Conservation (phyloP, 805 yeast genomes). For the Candida silvatica region DNA sequence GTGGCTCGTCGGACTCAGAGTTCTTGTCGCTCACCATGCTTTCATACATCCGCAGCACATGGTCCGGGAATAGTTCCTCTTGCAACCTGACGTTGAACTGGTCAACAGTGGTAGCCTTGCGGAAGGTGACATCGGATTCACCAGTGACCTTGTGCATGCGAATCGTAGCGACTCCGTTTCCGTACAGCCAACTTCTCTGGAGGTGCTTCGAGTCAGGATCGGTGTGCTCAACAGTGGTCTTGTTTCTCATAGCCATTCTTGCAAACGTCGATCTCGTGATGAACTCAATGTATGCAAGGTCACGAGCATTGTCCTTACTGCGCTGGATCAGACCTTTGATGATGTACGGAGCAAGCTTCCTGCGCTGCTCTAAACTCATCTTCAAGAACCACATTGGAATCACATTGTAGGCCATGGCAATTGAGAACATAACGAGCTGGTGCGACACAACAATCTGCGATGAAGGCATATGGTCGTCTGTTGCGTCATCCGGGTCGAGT, state of each 20-base stretch:
- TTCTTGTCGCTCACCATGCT: too few species aligned
- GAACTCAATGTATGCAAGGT: slow-evolving; percentile 58
- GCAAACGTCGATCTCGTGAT: slow-evolving; percentile 59
- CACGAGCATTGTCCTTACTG: slow-evolving; percentile 30
- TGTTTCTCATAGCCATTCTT: slow-evolving; percentile 46
- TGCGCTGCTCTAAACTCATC: slow-evolving; percentile 49
- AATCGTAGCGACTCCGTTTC: slow-evolving; percentile 47
- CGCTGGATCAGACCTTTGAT: slow-evolving; percentile 41
- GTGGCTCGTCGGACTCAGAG: slow-evolving; percentile 3
- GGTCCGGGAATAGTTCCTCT: slow-evolving; percentile 26
- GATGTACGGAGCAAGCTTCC: slow-evolving; percentile 52
- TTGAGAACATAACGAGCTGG: slow-evolving; percentile 49
- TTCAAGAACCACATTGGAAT: slow-evolving; percentile 67
- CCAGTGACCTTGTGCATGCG: slow-evolving; percentile 47
- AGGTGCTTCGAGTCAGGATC: slow-evolving; percentile 11
- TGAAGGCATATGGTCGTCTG: slow-evolving; percentile 46
- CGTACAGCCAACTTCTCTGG: slow-evolving; percentile 49
- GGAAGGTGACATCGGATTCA: slow-evolving; percentile 36
- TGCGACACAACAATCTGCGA: slow-evolving; percentile 40
- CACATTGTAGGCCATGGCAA: slow-evolving; percentile 57
- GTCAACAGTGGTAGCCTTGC: slow-evolving; percentile 63
- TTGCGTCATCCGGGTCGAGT: slow-evolving; percentile 36
- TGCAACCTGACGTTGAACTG: slow-evolving; percentile 37
- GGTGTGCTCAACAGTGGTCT: slow-evolving; percentile 13
- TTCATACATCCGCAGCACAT: slow-evolving; percentile 9